Base-by-base conservation (phyloP, 345 rosid species). In the Sisymbrium irio region DNA sequence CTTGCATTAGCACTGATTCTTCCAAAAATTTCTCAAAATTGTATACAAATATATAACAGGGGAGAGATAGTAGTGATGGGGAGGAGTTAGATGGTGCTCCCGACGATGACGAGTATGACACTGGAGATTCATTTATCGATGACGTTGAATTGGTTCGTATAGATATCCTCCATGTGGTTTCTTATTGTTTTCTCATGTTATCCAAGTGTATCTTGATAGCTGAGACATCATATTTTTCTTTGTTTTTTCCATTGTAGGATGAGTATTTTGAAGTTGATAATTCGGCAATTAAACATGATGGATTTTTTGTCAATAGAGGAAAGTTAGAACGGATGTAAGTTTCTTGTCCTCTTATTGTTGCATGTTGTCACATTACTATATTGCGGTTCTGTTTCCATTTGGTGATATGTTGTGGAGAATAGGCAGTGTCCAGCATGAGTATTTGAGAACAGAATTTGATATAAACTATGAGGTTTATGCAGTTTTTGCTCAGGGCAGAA, bases 261-360 rank as follows among this genome's bases (percentile, higher is more conserved):
- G 97, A 91, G 75, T 93, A 93, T 83, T 93, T 93, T 79, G 93
- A 91, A 81, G 97, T 93, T 78, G 98, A 93, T 83, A 85, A 89
- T 86, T 84, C 98, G 53, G 87, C 86, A 58, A 79, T 89, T 73
- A 91, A 91, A 77, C 93, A 93, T 64, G 89, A 85, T 74, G 97
- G 98, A 54, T 94, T 89, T 83, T 91, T 89, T 87, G 85, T 94
- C 76, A 94, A 88, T 58, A 89, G 93, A 78, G 98, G 98, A 79
- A 88, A 77, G 67, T 77, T 94, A 79, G 98, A 94, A 77, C 83
- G 88, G 75, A 67, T 83, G 98, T 94, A 83, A 86, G 97, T 78
- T 75, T 71, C 66, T 28, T 67, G 41, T 54, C 44, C 40, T 55
- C 69, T 49, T 61, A 51, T 53, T 61, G 15, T n/a, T 59, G 13